Conservation (phyloP, 176 grass and related monocot species). For the Phoenix dactylifera region DNA sequence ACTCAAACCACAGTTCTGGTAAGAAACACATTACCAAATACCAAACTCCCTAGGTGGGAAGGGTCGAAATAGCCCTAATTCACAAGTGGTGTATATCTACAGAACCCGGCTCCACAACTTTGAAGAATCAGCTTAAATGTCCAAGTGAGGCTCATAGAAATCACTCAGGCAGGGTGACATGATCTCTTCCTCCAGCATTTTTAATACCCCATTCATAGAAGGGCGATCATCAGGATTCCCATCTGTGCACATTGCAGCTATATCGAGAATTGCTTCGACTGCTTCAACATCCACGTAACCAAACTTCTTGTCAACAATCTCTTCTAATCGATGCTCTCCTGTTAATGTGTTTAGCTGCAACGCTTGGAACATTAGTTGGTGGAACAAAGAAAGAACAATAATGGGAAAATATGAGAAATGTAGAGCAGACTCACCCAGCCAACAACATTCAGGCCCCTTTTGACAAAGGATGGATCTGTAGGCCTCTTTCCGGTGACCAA, state of each 20-base stretch:
- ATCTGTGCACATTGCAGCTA: constrained; percentile 85
- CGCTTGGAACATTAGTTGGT: neutral
- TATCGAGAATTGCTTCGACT: constrained; percentile 73
- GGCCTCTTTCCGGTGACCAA: constrained; percentile 85
- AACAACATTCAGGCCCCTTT: constrained; percentile 85
- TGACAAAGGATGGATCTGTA: constrained; percentile 72
- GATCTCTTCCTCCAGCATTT: constrained; percentile 97
- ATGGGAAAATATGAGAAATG: neutral
- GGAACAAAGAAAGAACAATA: neutral
- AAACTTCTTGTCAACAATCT: constrained; percentile 49
- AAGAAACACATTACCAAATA: too few species aligned
- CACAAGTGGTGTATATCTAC: too few species aligned
- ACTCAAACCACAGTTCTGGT: too few species aligned
- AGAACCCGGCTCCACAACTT: neutral
- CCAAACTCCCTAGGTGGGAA: too few species aligned
- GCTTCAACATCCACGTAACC: constrained; percentile 70
- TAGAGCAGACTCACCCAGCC: constrained; percentile 58
- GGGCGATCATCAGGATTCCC: constrained; percentile 58
- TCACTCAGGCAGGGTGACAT: constrained; percentile 67
- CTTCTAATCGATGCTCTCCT: constrained; percentile 64
- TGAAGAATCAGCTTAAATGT: constrained; percentile 32
- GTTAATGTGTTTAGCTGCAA: constrained; percentile 74
- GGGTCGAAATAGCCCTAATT: too few species aligned
- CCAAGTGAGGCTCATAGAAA: constrained; percentile 62
- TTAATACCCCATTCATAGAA: constrained; percentile 62